phyloP scores from a whole-genome alignment of 2,329 filamentous ascomycete genomes.

The Sclerotinia minor region DNA sequence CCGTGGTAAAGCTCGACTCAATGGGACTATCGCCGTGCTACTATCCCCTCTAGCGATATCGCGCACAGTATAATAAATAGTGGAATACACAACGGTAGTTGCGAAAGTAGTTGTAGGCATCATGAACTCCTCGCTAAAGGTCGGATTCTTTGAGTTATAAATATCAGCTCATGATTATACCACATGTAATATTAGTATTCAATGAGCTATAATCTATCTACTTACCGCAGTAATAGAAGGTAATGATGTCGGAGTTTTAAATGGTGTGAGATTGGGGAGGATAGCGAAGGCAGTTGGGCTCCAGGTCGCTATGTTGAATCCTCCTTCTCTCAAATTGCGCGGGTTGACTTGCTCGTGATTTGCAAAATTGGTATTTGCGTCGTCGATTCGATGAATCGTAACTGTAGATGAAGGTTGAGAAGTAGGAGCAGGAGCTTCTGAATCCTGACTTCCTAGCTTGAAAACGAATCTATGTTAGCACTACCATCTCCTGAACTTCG shows the following conservation, averaged over 20 bases:
- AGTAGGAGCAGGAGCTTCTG: not conserved
- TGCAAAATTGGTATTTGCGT: accelerated
- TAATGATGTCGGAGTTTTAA: not conserved
- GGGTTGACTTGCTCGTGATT: no score
- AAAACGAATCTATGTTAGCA: no score
- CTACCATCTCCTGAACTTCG: no score
- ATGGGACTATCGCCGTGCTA: not conserved
- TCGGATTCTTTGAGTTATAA: not conserved
- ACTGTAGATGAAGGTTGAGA: not conserved
- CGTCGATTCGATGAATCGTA: accelerated
- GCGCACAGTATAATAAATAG: not conserved
- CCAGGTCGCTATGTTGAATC: not conserved
- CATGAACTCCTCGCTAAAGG: not conserved
- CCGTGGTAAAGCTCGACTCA: not conserved
- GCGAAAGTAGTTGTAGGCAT: not conserved
- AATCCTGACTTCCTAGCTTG: no score
- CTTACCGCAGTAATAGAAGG: not conserved
- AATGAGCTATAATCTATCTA: not conserved
- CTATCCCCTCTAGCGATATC: not conserved
- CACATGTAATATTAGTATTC: not conserved
- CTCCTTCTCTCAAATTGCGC: not conserved
- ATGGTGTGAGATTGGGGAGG: not conserved
- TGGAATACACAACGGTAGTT: not conserved
- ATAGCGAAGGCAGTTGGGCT: not conserved
- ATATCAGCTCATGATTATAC: not conserved